Evolutionary conservation across 257 asterid species (phyloP), one percentile per base, ranked within the genome.

Genomic region (Phtheirospermum japonicum): DNA sequence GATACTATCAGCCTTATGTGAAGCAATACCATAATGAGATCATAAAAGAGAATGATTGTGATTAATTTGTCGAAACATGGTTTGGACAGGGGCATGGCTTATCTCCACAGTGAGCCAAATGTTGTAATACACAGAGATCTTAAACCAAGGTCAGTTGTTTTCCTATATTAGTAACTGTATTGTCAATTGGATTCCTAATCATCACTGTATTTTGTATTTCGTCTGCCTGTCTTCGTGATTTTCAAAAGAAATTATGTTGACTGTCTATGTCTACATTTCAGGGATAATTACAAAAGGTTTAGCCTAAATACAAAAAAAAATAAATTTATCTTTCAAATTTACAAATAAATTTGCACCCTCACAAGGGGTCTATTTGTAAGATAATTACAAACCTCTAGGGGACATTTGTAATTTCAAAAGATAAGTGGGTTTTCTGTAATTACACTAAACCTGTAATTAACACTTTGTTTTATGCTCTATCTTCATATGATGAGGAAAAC

Each of bases 61-160:
- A 71, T 52, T 69, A 68, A 70, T 42, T 7, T 33, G 61, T 49
- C 43, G 13, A 59, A 20, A 66, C 69, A 61, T 77, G 71, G 69
- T 65, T 64, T 63, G 64, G 66, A 71, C 91, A 93, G 99, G 75
- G 99, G 99, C 82, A 89, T 93, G 95, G 95, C 99, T 13, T 93
- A 87, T 87, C 96, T 93, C 76, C 99, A 93, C 79, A 87, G 77
- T 52, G 97, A 93, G 75, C 99, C 99, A 59, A 93, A 93, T 80
- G 99, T 93, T 34, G 59, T 93, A 46, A 71, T 93, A 75, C 99
- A 93, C 80, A 80, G 99, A 74, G 99, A 93, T 76, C 87, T 93
- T 57, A 93, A 93, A 76, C 99, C 99, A 68, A 87, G 99, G 99
- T 76, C 62, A 69, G 88, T 80, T 72, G 68, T 32, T 66, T 71